Evolutionary conservation across 176 grass and related monocot genomes (phyloP), one percentile per base, ranked within the genome.

Genomic region (Paspalum vaginatum): DNA sequence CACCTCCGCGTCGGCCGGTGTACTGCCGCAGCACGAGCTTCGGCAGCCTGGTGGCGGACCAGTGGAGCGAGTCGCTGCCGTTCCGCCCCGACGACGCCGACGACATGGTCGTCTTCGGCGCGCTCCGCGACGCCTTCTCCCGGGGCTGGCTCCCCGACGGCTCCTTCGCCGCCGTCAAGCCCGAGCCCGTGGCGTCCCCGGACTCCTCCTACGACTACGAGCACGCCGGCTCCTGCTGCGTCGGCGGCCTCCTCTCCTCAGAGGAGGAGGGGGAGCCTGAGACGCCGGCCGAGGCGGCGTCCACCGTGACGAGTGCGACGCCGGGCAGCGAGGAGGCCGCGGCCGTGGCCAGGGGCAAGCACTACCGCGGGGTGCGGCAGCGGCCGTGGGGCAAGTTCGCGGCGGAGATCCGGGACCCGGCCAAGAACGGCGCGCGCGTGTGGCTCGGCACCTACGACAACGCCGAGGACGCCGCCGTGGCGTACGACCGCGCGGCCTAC

Each of bases 401-500:
- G 5, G 89, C 89, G 41, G 89, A 91, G 85, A 91, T 91, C 71
- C 77, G 89, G 58, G 85, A 91, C 51, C 89, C 89, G 50, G 90
- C 92, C 40, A 96, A 63, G 90, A 90, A 96, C 90, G 93, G 93
- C 27, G 93, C 93, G 13, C 88, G 93, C 82, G 90, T 90, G 61
- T 96, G 90, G 93, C 84, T 94, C 59, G 92, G 92, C 77, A 94
- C 92, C 7, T 94, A 87, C 81, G 89, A 94, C 85, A 85, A 46
- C 61, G 92, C 92, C 21, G 93, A 92, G 87, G 87, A 92, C 48
- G 93, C 93, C 76, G 93, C 90, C 17, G 60, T 78, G 24, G 93
- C 94, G 42, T 97, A 97, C 77, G 94, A 97, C 83, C 86, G 89
- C 54, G 91, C 94, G 59, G 94, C 94, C 41, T 97, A 79, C 87